phyloP scores from a whole-genome alignment of 2,329 filamentous ascomycete species.

The Fusarium robinianum region DNA sequence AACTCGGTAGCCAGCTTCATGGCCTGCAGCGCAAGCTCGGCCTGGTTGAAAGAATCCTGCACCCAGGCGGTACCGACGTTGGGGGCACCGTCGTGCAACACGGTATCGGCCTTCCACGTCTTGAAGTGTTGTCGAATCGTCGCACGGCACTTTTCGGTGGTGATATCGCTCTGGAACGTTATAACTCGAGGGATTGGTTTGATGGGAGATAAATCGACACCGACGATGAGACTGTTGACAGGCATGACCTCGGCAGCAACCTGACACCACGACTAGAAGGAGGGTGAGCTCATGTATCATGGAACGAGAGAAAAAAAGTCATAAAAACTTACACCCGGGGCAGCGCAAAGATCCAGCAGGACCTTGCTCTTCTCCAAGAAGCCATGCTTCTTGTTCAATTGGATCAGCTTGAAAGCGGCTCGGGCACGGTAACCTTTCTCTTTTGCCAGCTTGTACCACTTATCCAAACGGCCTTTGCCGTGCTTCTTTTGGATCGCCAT shows the following conservation, averaged over 20 bases:
- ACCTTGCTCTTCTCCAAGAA: constrained; percentile 98
- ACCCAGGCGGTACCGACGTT: constrained; percentile 98
- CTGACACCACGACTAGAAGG: constrained; percentile 82
- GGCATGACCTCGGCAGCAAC: constrained; percentile 97
- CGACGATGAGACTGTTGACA: constrained; percentile 83
- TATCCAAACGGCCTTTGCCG: constrained; percentile 96
- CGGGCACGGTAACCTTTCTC: constrained; percentile 96
- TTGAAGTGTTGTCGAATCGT: constrained; percentile 90
- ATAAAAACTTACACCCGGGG: constrained; percentile 72
- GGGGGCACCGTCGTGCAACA: constrained; percentile 94
- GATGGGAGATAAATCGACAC: constrained; percentile 92
- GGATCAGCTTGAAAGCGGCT: constrained; percentile 97
- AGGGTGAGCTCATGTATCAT: constrained; percentile 36
- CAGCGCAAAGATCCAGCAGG: constrained; percentile 94
- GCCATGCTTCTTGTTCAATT: constrained; percentile 98
- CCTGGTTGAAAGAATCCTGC: constrained; percentile 97
- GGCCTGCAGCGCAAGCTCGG: constrained; percentile 86
- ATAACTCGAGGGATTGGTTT: constrained; percentile 94
- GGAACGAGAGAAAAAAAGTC: not conserved
- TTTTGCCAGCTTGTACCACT: constrained; percentile 98
- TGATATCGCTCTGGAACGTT: constrained; percentile 97
- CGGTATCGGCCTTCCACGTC: constrained; percentile 93
- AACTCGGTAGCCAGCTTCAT: constrained; percentile 96
- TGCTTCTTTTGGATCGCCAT: constrained; percentile 99
- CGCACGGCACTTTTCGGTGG: constrained; percentile 91